Base-by-base conservation (phyloP, 768 basidiomycete species). In the Pseudohyphozyma bogoriensis region DNA sequence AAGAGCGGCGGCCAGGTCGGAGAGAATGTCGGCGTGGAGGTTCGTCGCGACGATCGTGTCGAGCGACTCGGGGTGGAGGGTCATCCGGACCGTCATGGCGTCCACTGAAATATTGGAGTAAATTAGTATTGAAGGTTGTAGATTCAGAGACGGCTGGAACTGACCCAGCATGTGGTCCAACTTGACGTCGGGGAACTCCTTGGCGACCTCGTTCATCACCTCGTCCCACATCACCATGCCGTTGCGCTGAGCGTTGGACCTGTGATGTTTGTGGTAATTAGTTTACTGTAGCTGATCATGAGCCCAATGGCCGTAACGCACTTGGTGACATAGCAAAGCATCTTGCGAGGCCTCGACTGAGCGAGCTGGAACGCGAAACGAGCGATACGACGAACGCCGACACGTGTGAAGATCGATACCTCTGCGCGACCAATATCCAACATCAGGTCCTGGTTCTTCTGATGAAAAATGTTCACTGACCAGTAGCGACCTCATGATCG, bases 21-120 rank as follows among this genome's bases (percentile, higher is more conserved):
- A 81, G 28, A 82, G 73, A 56, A 81, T 82, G 61, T 81, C 80
- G 36, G 78, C 80, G 62, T 80, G 79, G 16, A 82, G 73, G 66
- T 81, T 81, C 18, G 80, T 80, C 16, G 79, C 78, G 28, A 81
- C 77, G 45, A 81, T 80, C 24, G 79, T 79, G 69, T 82, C 81
- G 68, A 82, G 78, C 2, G 76, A 78, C 53, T 78, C 73, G 5
- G 81, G 80, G n/a, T 79, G 69, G 35, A 74, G 75, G n/a, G 79
- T 78, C 73, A 77, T 74, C 28, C 76, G 69, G 50, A 75, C 71
- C 13, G 70, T 79, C 60, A 81, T 75, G 24, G 79, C 79, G 63
- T 80, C 79, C 64, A 80, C 79, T 59, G 79, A 63, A 76, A 78
- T 65, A 76, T 77, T n/a, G 15, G 42, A 16, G 2, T n/a, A n/a